phyloP scores from a whole-genome alignment of 371 early-diverging fungal genomes.

The Smittium mucronatum region DNA sequence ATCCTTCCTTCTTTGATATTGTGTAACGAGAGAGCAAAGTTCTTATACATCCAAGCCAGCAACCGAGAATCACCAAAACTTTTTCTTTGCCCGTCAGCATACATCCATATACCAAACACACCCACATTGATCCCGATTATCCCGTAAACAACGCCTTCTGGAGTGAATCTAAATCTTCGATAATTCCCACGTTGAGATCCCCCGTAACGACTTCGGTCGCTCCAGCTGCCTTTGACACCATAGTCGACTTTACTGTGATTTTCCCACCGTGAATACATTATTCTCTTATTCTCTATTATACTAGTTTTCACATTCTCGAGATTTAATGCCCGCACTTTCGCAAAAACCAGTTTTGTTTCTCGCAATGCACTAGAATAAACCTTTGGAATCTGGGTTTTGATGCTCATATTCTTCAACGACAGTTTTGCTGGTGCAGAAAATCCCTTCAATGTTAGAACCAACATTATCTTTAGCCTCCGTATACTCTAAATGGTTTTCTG shows the following conservation, averaged over 20 bases:
- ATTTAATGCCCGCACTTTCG: no score
- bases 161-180: conserved; percentile 13
- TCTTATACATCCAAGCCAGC: conserved; percentile 17
- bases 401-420: no score
- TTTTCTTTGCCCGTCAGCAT: conserved; percentile 13
- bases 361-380: no score
- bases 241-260: conserved; percentile 27
- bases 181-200: conserved; percentile 14
- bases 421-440: no score
- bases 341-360: no score
- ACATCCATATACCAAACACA: conserved; percentile 24
- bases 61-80: conserved; percentile 18
- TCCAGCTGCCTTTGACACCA: conserved; percentile 10
- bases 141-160: conserved; percentile 18
- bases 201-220: conserved; percentile 18
- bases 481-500: no score
- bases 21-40: conserved; percentile 21
- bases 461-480: no score
- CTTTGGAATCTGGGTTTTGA: no score
- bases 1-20: conserved; percentile 21
- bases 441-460: no score
- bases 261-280: conserved; percentile 23
- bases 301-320: no score
- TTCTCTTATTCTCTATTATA: no score
- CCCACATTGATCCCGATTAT: conserved; percentile 27